A percentile compares a stretch with the other conserved stretches of the same genome.
These are phyloP conservation scores for Leptomonas pyrrhocoris DNA, from an alignment of 208 protist species.

Conservation along the genomic window DNA sequence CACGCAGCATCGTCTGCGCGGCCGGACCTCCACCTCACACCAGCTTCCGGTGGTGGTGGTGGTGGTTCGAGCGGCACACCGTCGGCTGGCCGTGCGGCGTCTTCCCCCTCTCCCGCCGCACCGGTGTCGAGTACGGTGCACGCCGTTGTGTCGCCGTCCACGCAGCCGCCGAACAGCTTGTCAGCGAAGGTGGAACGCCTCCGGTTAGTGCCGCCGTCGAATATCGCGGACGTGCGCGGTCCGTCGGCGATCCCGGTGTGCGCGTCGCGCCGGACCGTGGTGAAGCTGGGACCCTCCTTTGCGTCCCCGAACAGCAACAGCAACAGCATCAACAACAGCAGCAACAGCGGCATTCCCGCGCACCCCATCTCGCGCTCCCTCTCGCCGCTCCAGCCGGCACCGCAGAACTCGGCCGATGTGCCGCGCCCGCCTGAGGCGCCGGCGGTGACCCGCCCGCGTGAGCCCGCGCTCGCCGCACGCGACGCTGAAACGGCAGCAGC, in stretches of 20 bases:
- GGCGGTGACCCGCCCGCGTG: not conserved
- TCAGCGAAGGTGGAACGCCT: conserved; percentile 3
- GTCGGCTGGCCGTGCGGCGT: not conserved
- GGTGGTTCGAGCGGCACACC: not conserved
- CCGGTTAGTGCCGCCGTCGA: conserved; percentile 11
- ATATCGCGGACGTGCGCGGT: conserved; percentile 9
- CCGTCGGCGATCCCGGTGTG: not conserved
- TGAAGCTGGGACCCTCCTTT: conserved; percentile 1
- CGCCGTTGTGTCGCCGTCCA: not conserved
- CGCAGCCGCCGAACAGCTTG: conserved; percentile 5
- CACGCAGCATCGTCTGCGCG: not conserved
- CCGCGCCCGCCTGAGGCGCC: not conserved
- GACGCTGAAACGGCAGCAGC: not conserved
- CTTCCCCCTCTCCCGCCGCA: not conserved
- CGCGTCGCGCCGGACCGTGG: conserved; percentile 17
- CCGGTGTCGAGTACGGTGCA: not conserved
- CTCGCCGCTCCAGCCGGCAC: not conserved
- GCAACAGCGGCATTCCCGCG: conserved; percentile 15
- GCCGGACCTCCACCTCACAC: not conserved
- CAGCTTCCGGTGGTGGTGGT: not conserved
- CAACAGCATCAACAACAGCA: not conserved
- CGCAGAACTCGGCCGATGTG: not conserved
- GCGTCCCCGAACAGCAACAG: not conserved
- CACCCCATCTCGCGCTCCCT: not conserved
- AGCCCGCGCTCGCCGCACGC: conserved; percentile 2